Evolutionary conservation across 176 grass and related monocot species (phyloP).

Genomic region (Hordeum marinum): DNA sequence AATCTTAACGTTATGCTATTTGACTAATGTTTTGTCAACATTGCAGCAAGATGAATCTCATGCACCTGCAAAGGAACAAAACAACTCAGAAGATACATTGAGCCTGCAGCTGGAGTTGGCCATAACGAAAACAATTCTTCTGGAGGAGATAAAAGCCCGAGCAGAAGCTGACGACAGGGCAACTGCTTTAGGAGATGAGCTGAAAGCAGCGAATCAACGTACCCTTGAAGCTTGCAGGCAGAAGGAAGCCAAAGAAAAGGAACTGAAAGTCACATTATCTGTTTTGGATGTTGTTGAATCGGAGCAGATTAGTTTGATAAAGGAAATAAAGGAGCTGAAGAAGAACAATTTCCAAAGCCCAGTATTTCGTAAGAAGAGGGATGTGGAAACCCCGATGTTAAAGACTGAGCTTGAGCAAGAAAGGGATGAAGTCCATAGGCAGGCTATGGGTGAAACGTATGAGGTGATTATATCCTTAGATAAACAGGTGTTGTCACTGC

Average conservation of each 20-base stretch:
- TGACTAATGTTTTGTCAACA: neutral
- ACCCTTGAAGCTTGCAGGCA: conserved; percentile 19
- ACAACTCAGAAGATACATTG: conserved; percentile 32
- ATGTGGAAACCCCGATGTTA: neutral
- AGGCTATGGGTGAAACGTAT: conserved; percentile 77
- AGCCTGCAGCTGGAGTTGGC: conserved; percentile 67
- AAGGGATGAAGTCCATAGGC: conserved; percentile 81
- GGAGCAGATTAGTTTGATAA: conserved; percentile 52
- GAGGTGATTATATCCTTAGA: conserved; percentile 60
- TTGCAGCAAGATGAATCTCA: conserved; percentile 3
- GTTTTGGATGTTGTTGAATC: conserved; percentile 67
- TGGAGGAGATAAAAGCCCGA: conserved; percentile 48
- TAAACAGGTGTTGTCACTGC: neutral
- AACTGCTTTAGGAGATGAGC: conserved; percentile 26
- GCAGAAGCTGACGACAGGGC: conserved; percentile 35
- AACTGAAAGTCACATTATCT: conserved; percentile 47
- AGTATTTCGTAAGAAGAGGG: neutral
- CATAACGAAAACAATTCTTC: conserved; percentile 58
- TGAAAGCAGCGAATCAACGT: conserved; percentile 32
- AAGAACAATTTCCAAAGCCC: conserved; percentile 28
- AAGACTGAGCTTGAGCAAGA: conserved; percentile 33
- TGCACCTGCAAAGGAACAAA: neutral
- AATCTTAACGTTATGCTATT: neutral
- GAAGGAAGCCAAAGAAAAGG: conserved; percentile 32
- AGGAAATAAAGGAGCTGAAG: conserved; percentile 58